Base-by-base conservation (phyloP, 2,329 filamentous ascomycete species). In the Amylocarpus encephaloides region DNA sequence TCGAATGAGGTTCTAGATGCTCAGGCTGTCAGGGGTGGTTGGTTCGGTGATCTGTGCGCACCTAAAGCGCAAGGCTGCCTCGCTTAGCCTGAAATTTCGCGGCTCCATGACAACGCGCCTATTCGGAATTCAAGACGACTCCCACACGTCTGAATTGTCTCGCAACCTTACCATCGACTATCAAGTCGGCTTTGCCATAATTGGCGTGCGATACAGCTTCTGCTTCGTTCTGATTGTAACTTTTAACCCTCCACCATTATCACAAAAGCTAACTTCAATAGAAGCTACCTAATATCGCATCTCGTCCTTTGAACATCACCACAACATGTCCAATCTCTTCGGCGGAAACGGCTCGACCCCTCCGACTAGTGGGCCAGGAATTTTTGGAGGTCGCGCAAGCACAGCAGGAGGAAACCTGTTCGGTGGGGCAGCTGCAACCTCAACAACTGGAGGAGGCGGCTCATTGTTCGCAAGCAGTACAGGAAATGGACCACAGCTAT, bases 361-460 rank as follows among this genome's bases (percentile, higher is more conserved):
- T 43, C 43, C 44, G 19, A 19, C 49, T 16, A 41, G 43, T 13
- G 52, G 48, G 18, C 26, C 52, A 22, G 43, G 56, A 36, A 55
- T 49, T 32, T 15, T 47, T 43, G 43, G 47, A 44, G 42, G 29
- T 18, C 12, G 10, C 3, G 40, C 12, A 43, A 43, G 32, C n/a
- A n/a, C 40, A 43, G 36, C 19, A 48, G 54, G 16, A 26, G 43
- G 39, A 52, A 53, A 62, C 44, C 52, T 70, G 35, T 70, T 70
- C 58, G 65, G 67, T 30, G 33, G 39, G 39, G 45, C 46, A 13
- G n/a, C 53, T 18, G 47, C 58, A 33, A 44, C 54, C 16, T 47
- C 39, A 42, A 48, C 51, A 5, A 36, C 58, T 32, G 18, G 39
- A 51, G n/a, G n/a, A n/a, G n/a, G n/a, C n/a, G n/a, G n/a, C 22